These are phyloP conservation scores for Draba incana DNA, from an alignment of 345 rosid genomes.

Conservation along the genomic window DNA sequence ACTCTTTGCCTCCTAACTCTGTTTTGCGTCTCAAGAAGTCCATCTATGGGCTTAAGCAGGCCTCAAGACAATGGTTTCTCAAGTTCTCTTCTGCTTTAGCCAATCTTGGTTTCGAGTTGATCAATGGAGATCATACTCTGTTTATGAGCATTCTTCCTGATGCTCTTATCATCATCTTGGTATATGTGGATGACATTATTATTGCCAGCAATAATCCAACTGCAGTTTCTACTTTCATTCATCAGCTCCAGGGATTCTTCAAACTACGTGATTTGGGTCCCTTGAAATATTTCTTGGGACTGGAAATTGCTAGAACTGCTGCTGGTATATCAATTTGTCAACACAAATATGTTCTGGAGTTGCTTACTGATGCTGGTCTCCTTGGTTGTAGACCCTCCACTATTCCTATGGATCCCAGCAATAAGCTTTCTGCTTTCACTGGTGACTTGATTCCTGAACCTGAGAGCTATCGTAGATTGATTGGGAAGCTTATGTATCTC, in stretches of 20 bases:
- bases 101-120: neutral
- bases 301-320: neutral
- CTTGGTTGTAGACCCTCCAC: no score
- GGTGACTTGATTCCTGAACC: neutral
- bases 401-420: no score
- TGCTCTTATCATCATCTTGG: neutral
- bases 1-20: neutral
- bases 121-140: neutral
- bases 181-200: no score
- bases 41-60: neutral
- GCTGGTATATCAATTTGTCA: no score
- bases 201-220: neutral
- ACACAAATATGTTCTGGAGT: no score
- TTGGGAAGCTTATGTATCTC: neutral
- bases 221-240: neutral
- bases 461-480: neutral
- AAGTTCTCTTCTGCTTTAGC: neutral
- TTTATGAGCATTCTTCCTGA: neutral
- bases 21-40: neutral
- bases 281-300: neutral
- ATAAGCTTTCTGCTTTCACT: no score
- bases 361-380: no score
- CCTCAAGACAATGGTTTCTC: no score
- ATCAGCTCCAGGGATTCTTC: neutral
- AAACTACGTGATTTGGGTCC: neutral